Evolutionary conservation across 140 eudicot genomes (phyloP).

Genomic region (Oenanthe javanica): DNA sequence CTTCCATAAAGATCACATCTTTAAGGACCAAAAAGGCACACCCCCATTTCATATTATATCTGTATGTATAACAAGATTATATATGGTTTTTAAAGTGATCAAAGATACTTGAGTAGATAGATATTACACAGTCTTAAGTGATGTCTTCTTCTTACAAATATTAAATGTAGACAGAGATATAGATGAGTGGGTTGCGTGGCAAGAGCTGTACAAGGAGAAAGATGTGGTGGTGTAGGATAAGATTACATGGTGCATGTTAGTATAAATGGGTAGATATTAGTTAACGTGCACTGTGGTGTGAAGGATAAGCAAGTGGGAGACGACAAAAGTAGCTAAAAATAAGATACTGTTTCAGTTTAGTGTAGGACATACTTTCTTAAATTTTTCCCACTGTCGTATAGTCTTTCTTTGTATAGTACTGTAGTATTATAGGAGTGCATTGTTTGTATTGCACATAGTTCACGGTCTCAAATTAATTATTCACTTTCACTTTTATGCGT

Average conservation of each 20-base stretch:
- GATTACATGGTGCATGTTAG: neutral
- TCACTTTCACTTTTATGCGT: no score
- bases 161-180: neutral
- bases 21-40: neutral
- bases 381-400: neutral
- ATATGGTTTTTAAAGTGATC: neutral
- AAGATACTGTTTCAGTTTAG: neutral
- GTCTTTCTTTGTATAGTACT: neutral
- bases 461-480: no score
- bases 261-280: no score
- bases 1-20: neutral
- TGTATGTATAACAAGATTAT: neutral
- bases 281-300: neutral
- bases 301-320: neutral
- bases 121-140: constrained; percentile 2
- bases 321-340: neutral
- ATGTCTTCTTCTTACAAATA: constrained; percentile 1
- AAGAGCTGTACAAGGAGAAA: neutral
- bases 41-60: neutral
- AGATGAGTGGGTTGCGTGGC: neutral
- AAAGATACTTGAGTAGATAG: neutral
- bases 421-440: no score
- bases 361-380: neutral
- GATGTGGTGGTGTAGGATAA: neutral
- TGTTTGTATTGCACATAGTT: no score